These are phyloP conservation scores for Coleophoma eucalyptorum DNA, from an alignment of 2,329 filamentous ascomycete genomes.

Conservation along the genomic window DNA sequence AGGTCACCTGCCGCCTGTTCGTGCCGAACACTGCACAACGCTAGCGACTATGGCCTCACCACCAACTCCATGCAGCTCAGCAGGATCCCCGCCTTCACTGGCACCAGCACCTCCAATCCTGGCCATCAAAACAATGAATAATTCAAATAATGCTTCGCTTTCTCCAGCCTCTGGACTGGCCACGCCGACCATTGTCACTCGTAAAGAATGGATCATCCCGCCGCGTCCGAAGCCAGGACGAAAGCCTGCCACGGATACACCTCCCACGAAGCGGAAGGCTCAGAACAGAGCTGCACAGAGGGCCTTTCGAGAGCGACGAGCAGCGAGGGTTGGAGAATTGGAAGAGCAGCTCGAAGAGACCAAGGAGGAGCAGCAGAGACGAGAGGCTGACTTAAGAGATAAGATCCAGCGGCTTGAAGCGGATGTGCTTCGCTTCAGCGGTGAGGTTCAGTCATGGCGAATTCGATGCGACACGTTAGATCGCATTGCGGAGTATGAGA, in stretches of 20 bases:
- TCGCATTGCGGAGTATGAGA: slow-evolving; percentile 27
- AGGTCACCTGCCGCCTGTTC: too few relatives aligned
- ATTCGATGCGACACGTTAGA: slow-evolving; percentile 27
- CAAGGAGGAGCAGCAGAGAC: slow-evolving; percentile 52
- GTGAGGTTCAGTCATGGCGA: slow-evolving; percentile 28
- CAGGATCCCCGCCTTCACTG: slow-evolving; percentile 30
- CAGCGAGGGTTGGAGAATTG: slow-evolving; percentile 75
- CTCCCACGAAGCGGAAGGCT: slow-evolving; percentile 87
- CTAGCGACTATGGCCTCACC: slow-evolving; percentile 30
- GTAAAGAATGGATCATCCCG: slow-evolving; percentile 82
- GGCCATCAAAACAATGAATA: slow-evolving; percentile 27
- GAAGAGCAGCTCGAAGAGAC: slow-evolving; percentile 64
- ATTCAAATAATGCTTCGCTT: slow-evolving; percentile 14
- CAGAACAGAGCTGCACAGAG: slow-evolving; percentile 92
- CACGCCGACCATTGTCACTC: slow-evolving; percentile 57
- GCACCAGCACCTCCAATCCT: slow-evolving; percentile 28
- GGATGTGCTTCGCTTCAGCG: slow-evolving; percentile 60
- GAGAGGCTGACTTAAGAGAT: slow-evolving; percentile 50
- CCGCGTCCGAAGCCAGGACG: slow-evolving; percentile 85
- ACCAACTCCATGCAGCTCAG: slow-evolving; percentile 32
- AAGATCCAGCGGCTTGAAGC: slow-evolving; percentile 56
- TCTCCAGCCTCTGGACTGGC: slow-evolving; percentile 27
- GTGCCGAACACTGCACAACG: neutral
- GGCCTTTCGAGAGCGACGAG: slow-evolving; percentile 83
- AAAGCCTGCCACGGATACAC: slow-evolving; percentile 91